A percentile compares a stretch with the other conserved stretches of the same genome.
Conservation (phyloP, 2,329 filamentous ascomycete genomes). For the Monilinia fructicola region DNA sequence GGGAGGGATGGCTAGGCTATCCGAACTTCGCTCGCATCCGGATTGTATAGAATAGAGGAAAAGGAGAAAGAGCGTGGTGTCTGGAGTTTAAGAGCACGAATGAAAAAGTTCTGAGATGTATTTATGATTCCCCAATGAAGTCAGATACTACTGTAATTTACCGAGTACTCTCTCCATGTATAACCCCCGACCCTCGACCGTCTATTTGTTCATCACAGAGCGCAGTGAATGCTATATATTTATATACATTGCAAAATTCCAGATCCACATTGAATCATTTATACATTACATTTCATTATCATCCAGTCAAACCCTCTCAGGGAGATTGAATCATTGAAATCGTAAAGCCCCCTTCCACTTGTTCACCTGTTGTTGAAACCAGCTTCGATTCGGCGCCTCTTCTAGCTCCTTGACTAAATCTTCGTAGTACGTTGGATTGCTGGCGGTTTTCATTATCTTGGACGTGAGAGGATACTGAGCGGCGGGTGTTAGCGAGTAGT, state of each 20-base stretch:
- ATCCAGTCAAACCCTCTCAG: too few relatives aligned
- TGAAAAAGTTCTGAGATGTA: neutral
- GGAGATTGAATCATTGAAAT: constrained; percentile 49
- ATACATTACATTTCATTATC: neutral
- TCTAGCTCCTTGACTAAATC: constrained; percentile 63
- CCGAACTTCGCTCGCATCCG: neutral
- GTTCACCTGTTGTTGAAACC: constrained; percentile 53
- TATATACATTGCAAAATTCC: neutral
- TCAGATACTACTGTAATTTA: too few relatives aligned
- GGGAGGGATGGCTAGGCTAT: neutral
- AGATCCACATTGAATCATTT: neutral
- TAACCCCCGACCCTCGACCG: too few relatives aligned
- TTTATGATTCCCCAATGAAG: neutral
- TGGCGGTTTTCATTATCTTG: constrained; percentile 55
- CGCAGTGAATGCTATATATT: neutral
- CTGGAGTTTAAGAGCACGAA: neutral
- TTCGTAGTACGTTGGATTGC: constrained; percentile 63
- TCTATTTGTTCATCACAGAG: neutral
- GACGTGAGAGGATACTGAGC: constrained; percentile 50
- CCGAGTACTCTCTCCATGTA: too few relatives aligned
- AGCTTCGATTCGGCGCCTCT: constrained; percentile 58
- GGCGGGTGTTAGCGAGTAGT: neutral
- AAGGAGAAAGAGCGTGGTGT: neutral
- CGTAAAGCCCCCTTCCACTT: constrained; percentile 60
- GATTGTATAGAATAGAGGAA: neutral